phyloP scores from a whole-genome alignment of 768 basidiomycete species.

The Pisolithus tinctorius region DNA sequence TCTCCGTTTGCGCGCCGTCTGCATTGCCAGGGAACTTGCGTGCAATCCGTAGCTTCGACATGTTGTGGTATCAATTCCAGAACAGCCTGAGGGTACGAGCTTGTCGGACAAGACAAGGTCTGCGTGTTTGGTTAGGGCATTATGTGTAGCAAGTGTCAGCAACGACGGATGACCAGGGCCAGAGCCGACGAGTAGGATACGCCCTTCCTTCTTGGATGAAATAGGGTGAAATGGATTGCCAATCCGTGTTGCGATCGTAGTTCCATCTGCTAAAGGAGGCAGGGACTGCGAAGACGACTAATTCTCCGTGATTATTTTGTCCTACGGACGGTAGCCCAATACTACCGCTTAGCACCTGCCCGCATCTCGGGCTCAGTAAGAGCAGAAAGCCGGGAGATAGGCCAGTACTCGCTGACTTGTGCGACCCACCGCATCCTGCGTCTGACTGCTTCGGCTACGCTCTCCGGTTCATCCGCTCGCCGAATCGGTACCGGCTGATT shows the following conservation, averaged over 20 bases:
- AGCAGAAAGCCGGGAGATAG: constrained; percentile 64
- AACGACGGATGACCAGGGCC: constrained; percentile 94
- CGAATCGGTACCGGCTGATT: constrained; percentile 63
- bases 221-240: constrained; percentile 11
- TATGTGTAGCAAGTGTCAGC: constrained; percentile 82
- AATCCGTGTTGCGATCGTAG: constrained; percentile 27
- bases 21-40: constrained; percentile 98
- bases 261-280: constrained; percentile 19
- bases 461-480: constrained; percentile 25
- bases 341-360: constrained; percentile 44
- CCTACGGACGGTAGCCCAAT: constrained; percentile 8
- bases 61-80: constrained; percentile 73
- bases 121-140: constrained; percentile 69
- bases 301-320: too few relatives aligned
- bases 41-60: constrained; percentile 79
- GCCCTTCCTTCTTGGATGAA: constrained; percentile 36
- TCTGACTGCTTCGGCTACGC: constrained; percentile 38
- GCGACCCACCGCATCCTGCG: constrained; percentile 90
- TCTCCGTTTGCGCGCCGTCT: constrained; percentile 88
- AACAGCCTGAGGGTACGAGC: constrained; percentile 84
- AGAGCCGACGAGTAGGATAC: constrained; percentile 88
- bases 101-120: constrained; percentile 94
- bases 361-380: constrained; percentile 67
- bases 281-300: background rate
- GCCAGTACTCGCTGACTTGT: constrained; percentile 96